Base-by-base conservation (phyloP, 805 yeast species). In the Pichia manshurica region DNA sequence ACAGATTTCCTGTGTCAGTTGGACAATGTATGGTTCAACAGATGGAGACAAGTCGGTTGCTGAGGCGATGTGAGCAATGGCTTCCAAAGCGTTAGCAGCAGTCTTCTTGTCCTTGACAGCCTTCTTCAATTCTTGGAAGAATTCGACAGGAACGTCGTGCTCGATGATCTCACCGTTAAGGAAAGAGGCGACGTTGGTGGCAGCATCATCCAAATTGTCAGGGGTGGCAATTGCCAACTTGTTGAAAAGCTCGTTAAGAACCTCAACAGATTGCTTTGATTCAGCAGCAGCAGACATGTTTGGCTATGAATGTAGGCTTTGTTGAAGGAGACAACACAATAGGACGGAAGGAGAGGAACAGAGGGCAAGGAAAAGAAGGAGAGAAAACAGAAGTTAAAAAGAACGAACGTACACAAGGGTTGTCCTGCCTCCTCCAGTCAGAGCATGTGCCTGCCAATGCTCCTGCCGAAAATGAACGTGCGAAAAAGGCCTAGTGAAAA, bases 161-260 rank as follows among this genome's bases (percentile, higher is more conserved):
- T 93, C 99, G 70, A 91, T 90, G 74, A 90, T 89, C 67, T 91
- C 87, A 60, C 96, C 95, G 75, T 91, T 91, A 72, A 93, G 79
- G 79, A 93, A 90, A 54, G 93, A 79, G 57, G 98, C 81, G 63
- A 93, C 87, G 68, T 87, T 87, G 63, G 84, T 70, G 66, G 96
- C 93, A 68, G 95, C 90, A 67, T 79, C 82, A 54, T 79, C 82
- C 70, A 90, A 82, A 68, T 81, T 83, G 64, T 88, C 96, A 50
- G 82, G 71, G 60, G 85, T 67, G 64, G 98, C 96, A 69, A 93
- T 87, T 67, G 91, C 73, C 67, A 93, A 81, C 78, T 88, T 88
- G 74, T 84, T 78, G 77, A 93, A 87, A 69, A 93, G 85, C 77
- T 93, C 96, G 69, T 84, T 77, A 71, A 91, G 84, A 72, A 90